phyloP scores from a whole-genome alignment of 1,284 basidiomycete genomes.

The Phellinidium pouzarii region DNA sequence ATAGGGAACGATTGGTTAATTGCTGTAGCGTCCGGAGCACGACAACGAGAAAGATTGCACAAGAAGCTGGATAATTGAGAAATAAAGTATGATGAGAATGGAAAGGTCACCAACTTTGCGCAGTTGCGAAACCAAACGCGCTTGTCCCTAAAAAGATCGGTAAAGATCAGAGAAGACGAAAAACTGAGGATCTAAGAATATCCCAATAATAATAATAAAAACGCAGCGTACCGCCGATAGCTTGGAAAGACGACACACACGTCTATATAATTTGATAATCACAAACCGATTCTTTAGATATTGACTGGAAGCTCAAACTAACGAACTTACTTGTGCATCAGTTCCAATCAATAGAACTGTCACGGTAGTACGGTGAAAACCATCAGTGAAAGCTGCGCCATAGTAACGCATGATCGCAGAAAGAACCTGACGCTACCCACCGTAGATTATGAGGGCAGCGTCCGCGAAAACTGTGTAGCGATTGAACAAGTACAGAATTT shows the following conservation, averaged over 20 bases:
- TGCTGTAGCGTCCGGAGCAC: neutral
- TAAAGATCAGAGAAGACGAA: no score
- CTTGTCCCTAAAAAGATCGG: neutral
- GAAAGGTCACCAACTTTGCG: conserved; percentile 1
- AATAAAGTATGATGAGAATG: neutral
- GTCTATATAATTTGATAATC: neutral
- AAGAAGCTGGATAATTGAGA: neutral
- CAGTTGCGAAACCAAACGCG: conserved; percentile 9
- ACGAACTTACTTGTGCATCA: neutral
- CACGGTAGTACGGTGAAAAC: neutral
- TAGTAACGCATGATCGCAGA: neutral
- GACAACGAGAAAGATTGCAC: neutral
- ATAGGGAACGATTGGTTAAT: neutral
- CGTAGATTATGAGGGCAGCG: conserved; percentile 3
- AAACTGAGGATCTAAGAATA: no score
- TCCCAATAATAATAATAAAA: no score
- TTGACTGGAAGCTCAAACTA: neutral
- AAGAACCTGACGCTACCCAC: neutral
- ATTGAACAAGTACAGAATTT: conserved; percentile 12
- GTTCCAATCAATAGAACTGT: conserved; percentile 7
- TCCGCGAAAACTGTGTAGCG: conserved; percentile 14
- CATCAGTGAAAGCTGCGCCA: neutral
- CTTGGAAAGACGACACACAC: conserved; percentile 10
- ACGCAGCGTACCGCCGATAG: conserved; percentile 10
- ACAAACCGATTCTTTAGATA: neutral